Conservation (phyloP, 257 asterid species). For the Nicotiana paniculata region DNA sequence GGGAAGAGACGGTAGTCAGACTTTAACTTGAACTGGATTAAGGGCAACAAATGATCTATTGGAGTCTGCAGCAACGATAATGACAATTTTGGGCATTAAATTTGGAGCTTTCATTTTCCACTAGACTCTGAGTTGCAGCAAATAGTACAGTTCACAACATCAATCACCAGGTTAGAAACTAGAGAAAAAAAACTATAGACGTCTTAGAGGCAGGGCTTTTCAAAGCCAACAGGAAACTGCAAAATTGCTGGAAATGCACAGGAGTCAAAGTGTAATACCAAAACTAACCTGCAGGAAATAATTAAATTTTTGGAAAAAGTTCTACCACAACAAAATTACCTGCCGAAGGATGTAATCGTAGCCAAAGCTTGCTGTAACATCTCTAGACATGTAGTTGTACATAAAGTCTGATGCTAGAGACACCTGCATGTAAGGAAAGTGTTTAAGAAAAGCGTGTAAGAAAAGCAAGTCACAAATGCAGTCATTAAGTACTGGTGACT, state of each 20-base stretch:
- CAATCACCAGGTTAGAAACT: background rate
- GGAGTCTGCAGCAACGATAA: background rate
- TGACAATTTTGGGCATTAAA: background rate
- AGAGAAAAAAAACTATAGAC: background rate
- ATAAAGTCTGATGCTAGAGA: constrained; percentile 74
- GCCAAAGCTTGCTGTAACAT: constrained; percentile 65
- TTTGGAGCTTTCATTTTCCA: background rate
- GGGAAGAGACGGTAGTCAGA: background rate
- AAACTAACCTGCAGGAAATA: background rate
- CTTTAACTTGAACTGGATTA: background rate
- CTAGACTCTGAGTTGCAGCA: background rate
- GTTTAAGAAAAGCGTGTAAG: constrained; percentile 3
- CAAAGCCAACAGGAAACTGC: background rate
- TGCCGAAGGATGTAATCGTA: constrained; percentile 69
- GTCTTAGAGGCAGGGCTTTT: background rate
- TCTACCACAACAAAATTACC: constrained; percentile 28
- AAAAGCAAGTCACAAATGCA: constrained; percentile 1
- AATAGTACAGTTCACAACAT: background rate
- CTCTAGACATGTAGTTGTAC: constrained; percentile 67
- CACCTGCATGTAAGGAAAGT: constrained; percentile 32
- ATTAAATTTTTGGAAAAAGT: background rate
- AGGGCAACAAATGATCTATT: background rate
- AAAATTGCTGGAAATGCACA: background rate
- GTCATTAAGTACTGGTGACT: background rate
- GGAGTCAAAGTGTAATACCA: background rate